These are phyloP conservation scores for Aureobasidium sp. DNA, from an alignment of 2,329 filamentous ascomycete species.

Conservation along the genomic window DNA sequence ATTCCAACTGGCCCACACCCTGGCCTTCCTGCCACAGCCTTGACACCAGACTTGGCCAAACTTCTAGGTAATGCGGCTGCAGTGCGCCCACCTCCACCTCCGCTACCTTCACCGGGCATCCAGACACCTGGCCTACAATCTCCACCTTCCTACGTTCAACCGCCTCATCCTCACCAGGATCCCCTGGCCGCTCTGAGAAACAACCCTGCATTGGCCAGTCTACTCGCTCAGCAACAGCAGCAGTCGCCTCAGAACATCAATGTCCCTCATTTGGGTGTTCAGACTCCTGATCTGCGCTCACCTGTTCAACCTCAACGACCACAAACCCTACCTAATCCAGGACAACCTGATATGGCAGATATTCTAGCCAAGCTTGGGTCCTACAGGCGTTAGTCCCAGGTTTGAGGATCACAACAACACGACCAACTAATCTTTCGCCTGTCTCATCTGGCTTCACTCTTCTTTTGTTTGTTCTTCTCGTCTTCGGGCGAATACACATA, in stretches of 20 bases:
- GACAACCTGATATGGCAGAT: constrained; percentile 53
- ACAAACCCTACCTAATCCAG: constrained; percentile 21
- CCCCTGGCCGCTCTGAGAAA: constrained; percentile 25
- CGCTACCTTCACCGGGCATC: background rate
- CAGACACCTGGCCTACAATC: background rate
- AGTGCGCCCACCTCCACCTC: constrained; percentile 15
- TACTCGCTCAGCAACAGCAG: constrained; percentile 16
- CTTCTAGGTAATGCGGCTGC: constrained; percentile 26
- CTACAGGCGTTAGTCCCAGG: constrained; percentile 42
- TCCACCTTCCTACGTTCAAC: constrained; percentile 15
- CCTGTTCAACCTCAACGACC: constrained; percentile 25
- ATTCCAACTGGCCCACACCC: constrained; percentile 25
- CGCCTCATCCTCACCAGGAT: constrained; percentile 26
- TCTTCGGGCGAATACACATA: background rate
- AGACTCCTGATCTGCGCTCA: constrained; percentile 24
- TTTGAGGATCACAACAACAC: background rate
- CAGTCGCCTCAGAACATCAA: constrained; percentile 14
- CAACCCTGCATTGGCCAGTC: constrained; percentile 25
- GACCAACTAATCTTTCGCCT: background rate
- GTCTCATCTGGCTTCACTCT: background rate
- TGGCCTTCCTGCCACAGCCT: constrained; percentile 20
- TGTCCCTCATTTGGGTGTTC: background rate
- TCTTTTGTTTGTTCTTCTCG: background rate
- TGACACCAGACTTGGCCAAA: constrained; percentile 33
- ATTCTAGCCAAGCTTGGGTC: constrained; percentile 67